Base-by-base conservation (phyloP, 305 asterid genomes). In the Fraxinus xanthoxyloides region DNA sequence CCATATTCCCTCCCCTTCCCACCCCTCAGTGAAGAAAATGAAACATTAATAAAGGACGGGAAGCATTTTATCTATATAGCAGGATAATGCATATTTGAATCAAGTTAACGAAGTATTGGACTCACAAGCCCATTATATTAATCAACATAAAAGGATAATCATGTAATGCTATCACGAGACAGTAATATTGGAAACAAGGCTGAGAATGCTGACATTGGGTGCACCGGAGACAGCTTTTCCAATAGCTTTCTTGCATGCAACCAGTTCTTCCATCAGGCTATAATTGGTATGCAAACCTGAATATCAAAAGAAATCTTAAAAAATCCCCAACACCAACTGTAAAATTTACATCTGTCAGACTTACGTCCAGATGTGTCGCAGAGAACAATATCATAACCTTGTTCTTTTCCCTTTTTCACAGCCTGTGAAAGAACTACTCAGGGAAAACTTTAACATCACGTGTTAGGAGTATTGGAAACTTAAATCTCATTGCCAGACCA, bases 361-460 rank as follows among this genome's bases (percentile, higher is more conserved):
- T 91, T 93, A 96, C 99, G 97, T 83, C 99, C 99, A 77, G 99
- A 96, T 15, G 99, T 96, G 91, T 96, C 99, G 31, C 99, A 94
- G 51, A 96, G 84, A 88, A 96, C 93, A 10, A 96, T 82, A 82
- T 96, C 99, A 56, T 59, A 91, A 70, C 94, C 98, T 88, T 94
- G 84, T 81, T 85, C 92, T 89, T 89, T 93, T 72, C 97, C 99
- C 84, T 84, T 87, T 88, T 94, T 96, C 32, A 96, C 97, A 79
- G 98, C 98, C 98, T 96, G 98, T 75, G 93, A 93, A 88, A 96
- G 88, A 90, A 96, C 99, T 94, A 90, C 91, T 91, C 92, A 85
- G 90, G 90, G 87, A 87, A 86, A 88, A 89, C 91, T 89, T 92
- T 89, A 90, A 89, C 85, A 84, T 89, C 89, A 72, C 72, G 72